These are phyloP conservation scores for Aspergillus coremiiformis DNA, from an alignment of 495 filamentous ascomycete genomes.

Conservation along the genomic window DNA sequence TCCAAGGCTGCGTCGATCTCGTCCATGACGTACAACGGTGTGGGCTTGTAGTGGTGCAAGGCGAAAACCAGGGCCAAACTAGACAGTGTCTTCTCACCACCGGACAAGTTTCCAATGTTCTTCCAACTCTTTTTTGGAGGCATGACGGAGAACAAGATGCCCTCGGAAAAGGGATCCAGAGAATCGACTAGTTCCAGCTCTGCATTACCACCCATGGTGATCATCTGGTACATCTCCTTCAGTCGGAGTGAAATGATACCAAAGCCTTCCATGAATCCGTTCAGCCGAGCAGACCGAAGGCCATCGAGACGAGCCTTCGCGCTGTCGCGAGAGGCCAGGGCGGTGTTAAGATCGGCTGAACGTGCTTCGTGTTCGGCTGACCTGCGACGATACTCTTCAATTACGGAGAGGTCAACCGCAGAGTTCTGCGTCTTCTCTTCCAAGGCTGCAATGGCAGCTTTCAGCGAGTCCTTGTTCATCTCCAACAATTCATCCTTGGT, in stretches of 20 bases:
- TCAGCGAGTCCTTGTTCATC: conserved; percentile 81
- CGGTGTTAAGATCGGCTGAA: conserved; percentile 67
- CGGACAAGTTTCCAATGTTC: conserved; percentile 90
- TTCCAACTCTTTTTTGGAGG: conserved; percentile 99
- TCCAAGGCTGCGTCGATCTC: conserved; percentile 98
- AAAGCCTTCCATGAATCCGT: conserved; percentile 99
- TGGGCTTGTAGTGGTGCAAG: conserved; percentile 95
- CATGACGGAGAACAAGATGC: conserved; percentile 96
- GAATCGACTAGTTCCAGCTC: conserved; percentile 95
- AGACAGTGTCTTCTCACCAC: conserved; percentile 95
- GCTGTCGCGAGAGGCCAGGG: conserved; percentile 67
- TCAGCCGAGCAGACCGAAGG: conserved; percentile 76
- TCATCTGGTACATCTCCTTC: conserved; percentile 99
- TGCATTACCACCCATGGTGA: conserved; percentile 98
- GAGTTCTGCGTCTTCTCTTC: conserved; percentile 91
- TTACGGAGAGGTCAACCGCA: conserved; percentile 81
- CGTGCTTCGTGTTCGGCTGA: conserved; percentile 80
- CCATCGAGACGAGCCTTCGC: conserved; percentile 89
- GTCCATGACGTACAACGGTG: conserved; percentile 98
- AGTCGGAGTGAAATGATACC: conserved; percentile 86
- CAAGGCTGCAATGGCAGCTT: conserved; percentile 78
- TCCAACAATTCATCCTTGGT: conserved; percentile 88
- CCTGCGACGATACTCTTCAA: conserved; percentile 86
- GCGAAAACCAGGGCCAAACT: conserved; percentile 94
- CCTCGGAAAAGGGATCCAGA: conserved; percentile 92